These are phyloP conservation scores for Rutstroemia sp. DNA, from an alignment of 2,329 filamentous ascomycete species.

Conservation along the genomic window DNA sequence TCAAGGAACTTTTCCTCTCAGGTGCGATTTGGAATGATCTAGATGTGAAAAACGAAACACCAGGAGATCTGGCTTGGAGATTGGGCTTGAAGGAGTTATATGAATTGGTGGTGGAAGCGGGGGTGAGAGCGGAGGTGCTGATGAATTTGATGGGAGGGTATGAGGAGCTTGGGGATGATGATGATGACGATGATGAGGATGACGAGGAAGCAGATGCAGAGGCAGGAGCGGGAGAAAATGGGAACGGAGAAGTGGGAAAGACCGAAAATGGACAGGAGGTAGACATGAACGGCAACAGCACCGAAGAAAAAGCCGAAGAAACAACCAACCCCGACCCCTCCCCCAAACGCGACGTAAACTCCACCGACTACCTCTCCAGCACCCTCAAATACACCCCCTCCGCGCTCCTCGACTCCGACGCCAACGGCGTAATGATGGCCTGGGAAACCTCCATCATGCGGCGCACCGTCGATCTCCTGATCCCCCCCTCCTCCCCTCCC, in stretches of 20 bases:
- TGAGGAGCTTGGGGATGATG: conserved; percentile 54
- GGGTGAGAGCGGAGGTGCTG: conserved; percentile 82
- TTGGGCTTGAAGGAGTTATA: conserved; percentile 68
- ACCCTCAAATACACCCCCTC: conserved; percentile 55
- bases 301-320: conserved; percentile 10
- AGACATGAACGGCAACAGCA: conserved; percentile 11
- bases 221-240: not conserved
- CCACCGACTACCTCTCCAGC: conserved; percentile 61
- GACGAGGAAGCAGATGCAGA: conserved; percentile 28
- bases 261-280: conserved; percentile 17
- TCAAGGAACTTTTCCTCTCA: conserved; percentile 72
- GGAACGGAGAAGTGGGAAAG: conserved; percentile 16
- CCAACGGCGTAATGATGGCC: conserved; percentile 89
- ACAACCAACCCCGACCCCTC: conserved; percentile 3
- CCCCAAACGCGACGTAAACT: conserved; percentile 42
- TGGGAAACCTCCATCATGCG: conserved; percentile 88
- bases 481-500: conserved; percentile 42
- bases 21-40: conserved; percentile 98
- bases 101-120: conserved; percentile 77
- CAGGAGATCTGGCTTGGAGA: conserved; percentile 73
- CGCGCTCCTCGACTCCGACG: conserved; percentile 64
- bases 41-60: conserved; percentile 79
- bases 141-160: conserved; percentile 78
- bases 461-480: conserved; percentile 61
- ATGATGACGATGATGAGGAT: conserved; percentile 37